Conservation (phyloP, 805 yeast genomes). For the Candida silvicultrix region DNA sequence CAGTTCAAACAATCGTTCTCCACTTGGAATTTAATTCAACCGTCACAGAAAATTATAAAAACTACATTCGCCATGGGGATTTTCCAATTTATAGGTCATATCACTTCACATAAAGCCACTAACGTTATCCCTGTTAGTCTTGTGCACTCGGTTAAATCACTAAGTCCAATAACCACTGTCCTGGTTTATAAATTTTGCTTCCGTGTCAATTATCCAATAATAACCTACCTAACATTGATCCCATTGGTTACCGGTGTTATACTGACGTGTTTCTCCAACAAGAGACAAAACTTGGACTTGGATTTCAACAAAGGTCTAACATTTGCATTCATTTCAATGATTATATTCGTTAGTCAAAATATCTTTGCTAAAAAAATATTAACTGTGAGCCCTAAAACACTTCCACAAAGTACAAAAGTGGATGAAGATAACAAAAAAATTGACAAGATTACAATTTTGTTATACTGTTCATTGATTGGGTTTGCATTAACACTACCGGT, state of each 20-base stretch:
- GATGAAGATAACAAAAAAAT: slow-evolving; percentile 35
- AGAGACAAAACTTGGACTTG: slow-evolving; percentile 10
- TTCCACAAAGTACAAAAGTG: slow-evolving; percentile 19
- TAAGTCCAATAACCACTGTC: slow-evolving; percentile 87
- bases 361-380: slow-evolving; percentile 72
- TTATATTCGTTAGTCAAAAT: slow-evolving; percentile 71
- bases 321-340: slow-evolving; percentile 35
- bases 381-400: slow-evolving; percentile 36
- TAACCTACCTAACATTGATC: slow-evolving; percentile 72
- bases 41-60: slow-evolving; percentile 43
- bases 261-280: slow-evolving; percentile 57
- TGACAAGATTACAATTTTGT: slow-evolving; percentile 66
- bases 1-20: slow-evolving; percentile 22
- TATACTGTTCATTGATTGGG: slow-evolving; percentile 68
- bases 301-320: slow-evolving; percentile 26
- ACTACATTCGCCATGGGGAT: slow-evolving; percentile 92
- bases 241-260: slow-evolving; percentile 85
- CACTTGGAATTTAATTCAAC: slow-evolving; percentile 41
- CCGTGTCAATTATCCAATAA: slow-evolving; percentile 45
- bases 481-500: slow-evolving; percentile 60
- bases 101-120: slow-evolving; percentile 89
- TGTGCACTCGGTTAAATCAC: slow-evolving; percentile 90
- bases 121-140: slow-evolving; percentile 87
- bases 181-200: slow-evolving; percentile 63
- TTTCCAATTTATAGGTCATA: slow-evolving; percentile 90